A percentile compares a stretch with the other conserved stretches of the same genome.
Conservation (phyloP, 2,329 filamentous ascomycete genomes). For the Aspergillus caelatus region DNA sequence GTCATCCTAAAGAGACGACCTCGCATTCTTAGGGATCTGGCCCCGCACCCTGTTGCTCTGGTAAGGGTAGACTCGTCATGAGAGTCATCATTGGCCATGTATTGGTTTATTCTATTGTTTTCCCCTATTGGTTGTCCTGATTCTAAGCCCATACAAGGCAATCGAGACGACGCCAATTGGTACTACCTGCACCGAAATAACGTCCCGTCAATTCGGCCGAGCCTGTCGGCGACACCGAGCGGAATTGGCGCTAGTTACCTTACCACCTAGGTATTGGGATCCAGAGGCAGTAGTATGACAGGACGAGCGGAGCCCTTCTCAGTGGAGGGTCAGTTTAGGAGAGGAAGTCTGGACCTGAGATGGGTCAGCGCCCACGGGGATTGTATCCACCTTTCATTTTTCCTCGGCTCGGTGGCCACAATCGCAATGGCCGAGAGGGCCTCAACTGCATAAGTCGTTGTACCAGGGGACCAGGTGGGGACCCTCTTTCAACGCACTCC, state of each 20-base stretch:
- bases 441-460: not conserved
- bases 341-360: not conserved
- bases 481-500: not conserved
- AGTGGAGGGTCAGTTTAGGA: not conserved
- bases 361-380: not conserved
- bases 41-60: not conserved
- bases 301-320: not conserved
- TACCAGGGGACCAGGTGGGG: constrained; percentile 3
- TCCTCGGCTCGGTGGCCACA: not conserved
- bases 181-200: not conserved
- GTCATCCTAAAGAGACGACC: not conserved
- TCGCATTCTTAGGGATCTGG: not conserved
- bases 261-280: not conserved
- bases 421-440: not conserved
- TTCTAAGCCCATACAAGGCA: no score
- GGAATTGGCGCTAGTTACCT: not conserved
- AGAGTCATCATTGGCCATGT: not conserved
- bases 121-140: not conserved
- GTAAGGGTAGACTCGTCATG: not conserved
- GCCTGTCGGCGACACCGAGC: not conserved
- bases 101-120: not conserved
- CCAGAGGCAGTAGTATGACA: not conserved
- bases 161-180: not conserved
- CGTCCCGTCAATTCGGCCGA: not conserved
- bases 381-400: not conserved